Evolutionary conservation across 495 filamentous ascomycete species (phyloP).

Genomic region (Talaromyces adpressus): DNA sequence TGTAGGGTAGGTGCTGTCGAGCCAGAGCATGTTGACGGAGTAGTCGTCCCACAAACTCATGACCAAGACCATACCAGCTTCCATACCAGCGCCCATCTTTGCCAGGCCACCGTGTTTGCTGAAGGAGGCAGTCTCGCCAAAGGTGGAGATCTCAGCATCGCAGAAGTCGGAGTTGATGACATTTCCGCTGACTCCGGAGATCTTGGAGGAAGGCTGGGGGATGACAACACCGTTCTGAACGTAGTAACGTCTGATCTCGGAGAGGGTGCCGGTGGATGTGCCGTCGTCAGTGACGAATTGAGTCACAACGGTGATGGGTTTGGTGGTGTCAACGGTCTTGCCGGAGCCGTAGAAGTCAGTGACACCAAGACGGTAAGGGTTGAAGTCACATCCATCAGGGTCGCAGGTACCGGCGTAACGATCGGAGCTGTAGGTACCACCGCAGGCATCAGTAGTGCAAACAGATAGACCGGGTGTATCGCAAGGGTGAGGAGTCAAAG

Average conservation of each 20-base stretch:
- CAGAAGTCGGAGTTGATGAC: conserved; percentile 58
- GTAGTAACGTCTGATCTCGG: conserved; percentile 65
- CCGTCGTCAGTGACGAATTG: conserved; percentile 58
- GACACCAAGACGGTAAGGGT: conserved; percentile 62
- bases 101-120: conserved; percentile 50
- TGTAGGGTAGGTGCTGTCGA: conserved; percentile 68
- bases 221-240: conserved; percentile 62
- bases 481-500: conserved; percentile 60
- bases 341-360: conserved; percentile 54
- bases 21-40: conserved; percentile 73
- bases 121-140: conserved; percentile 57
- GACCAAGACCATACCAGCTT: conserved; percentile 63
- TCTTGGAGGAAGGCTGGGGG: conserved; percentile 45
- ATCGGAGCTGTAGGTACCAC: conserved; percentile 35
- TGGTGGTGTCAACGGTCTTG: conserved; percentile 55
- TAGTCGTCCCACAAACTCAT: conserved; percentile 78
- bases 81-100: conserved; percentile 50
- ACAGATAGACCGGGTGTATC: conserved; percentile 44
- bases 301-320: conserved; percentile 60
- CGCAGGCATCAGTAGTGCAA: conserved; percentile 52
- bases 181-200: conserved; percentile 46
- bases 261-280: conserved; percentile 46
- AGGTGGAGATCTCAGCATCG: conserved; percentile 48
- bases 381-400: conserved; percentile 74
- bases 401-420: conserved; percentile 57